Conservation (phyloP, 148 eudicot species). For the Fagopyrum homotropicum region DNA sequence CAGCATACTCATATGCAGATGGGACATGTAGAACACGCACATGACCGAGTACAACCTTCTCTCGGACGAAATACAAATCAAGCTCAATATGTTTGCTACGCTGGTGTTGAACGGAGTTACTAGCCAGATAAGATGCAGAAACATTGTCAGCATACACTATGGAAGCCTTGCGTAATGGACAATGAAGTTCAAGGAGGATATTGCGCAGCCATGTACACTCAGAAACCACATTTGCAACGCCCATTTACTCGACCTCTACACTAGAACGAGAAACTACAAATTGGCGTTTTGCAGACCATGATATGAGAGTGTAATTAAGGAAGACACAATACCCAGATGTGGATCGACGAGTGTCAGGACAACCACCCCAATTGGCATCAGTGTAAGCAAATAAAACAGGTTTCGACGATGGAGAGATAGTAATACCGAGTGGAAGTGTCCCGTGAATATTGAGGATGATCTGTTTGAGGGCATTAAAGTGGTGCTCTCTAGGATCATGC, state of each 20-base stretch:
- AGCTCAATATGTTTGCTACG: not conserved
- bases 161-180: not conserved
- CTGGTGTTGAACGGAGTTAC: not conserved
- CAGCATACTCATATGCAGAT: too few species aligned
- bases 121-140: not conserved
- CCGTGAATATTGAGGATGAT: not conserved
- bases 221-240: not conserved
- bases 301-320: too few species aligned
- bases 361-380: not conserved
- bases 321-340: not conserved
- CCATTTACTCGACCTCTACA: not conserved
- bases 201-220: not conserved
- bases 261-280: not conserved
- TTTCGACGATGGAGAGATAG: not conserved
- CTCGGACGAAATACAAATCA: not conserved
- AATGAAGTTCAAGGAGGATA: not conserved
- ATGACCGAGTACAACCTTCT: not conserved
- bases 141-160: not conserved
- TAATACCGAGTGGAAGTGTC: not conserved
- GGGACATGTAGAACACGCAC: too few species aligned
- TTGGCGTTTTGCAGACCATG: not conserved
- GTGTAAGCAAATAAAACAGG: not conserved
- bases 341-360: not conserved
- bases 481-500: not conserved
- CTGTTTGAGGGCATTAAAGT: not conserved